Evolutionary conservation across 176 grass and related monocot genomes (phyloP).

Genomic region (Hyparrhenia diplandra): DNA sequence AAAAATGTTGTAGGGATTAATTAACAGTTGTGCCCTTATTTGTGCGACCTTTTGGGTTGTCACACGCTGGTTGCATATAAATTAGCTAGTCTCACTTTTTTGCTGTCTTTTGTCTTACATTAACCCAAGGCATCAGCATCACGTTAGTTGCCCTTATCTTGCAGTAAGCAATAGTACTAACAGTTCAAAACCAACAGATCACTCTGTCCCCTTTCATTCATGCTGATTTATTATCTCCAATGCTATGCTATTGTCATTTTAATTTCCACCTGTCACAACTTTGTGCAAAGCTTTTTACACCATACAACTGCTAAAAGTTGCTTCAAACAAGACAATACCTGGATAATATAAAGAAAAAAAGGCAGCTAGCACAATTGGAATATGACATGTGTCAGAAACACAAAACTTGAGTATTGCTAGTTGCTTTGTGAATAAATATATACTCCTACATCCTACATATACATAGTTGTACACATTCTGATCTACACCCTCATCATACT

Average conservation of each 20-base stretch:
- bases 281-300: constrained; percentile 13
- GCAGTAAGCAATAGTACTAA: background rate
- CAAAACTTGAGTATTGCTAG: constrained; percentile 4
- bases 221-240: background rate
- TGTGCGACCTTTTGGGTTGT: background rate
- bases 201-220: background rate
- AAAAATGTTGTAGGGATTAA: background rate
- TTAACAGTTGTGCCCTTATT: background rate
- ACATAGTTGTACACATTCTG: background rate
- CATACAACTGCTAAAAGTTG: background rate
- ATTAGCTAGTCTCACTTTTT: constrained; percentile 13
- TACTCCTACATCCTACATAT: background rate
- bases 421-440: constrained; percentile 1
- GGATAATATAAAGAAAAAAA: constrained; percentile 39
- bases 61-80: constrained; percentile 4
- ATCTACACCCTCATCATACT: background rate
- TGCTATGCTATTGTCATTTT: background rate
- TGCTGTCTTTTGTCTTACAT: constrained; percentile 13
- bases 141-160: constrained; percentile 1
- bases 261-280: background rate
- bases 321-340: constrained; percentile 27
- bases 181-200: background rate
- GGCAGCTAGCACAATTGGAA: constrained; percentile 14
- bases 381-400: constrained; percentile 8
- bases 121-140: constrained; percentile 10